Conservation (phyloP, 441 rosid species). For the Theobroma grandiflorum region DNA sequence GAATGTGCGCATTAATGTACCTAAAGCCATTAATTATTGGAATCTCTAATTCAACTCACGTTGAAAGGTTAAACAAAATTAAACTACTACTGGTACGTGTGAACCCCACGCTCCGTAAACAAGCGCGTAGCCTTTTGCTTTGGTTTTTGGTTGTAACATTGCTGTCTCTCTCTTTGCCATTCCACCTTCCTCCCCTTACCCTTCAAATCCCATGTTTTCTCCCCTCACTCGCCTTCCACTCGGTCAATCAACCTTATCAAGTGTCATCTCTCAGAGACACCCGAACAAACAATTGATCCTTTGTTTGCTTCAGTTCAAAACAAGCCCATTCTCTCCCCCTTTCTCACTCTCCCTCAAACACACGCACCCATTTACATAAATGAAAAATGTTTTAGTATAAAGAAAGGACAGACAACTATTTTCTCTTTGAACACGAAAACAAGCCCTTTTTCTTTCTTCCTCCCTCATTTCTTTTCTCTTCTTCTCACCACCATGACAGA, state of each 20-base stretch:
- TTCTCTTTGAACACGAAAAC: conserved; percentile 1
- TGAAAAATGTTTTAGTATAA: neutral
- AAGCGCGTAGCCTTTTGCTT: neutral
- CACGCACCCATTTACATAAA: conserved; percentile 1
- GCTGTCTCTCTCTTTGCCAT: conserved; percentile 3
- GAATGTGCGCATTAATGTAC: too few relatives aligned
- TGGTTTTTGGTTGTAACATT: conserved; percentile 18
- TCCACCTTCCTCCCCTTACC: neutral
- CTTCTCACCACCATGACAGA: conserved; percentile 54
- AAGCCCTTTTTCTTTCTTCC: too few relatives aligned
- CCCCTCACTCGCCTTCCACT: neutral
- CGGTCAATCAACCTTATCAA: neutral
- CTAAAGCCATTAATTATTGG: too few relatives aligned
- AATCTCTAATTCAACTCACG: neutral
- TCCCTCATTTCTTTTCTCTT: conserved; percentile 19
- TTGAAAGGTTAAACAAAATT: neutral
- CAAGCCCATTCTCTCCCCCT: neutral
- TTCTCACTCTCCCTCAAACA: neutral
- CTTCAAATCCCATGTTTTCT: neutral
- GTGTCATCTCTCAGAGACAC: neutral
- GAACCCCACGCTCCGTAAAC: neutral
- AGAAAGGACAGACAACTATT: neutral
- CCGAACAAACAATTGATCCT: neutral
- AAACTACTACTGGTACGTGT: neutral
- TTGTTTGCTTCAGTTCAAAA: neutral